phyloP scores from a whole-genome alignment of 2,329 filamentous ascomycete species.

The Nakataea oryzae region DNA sequence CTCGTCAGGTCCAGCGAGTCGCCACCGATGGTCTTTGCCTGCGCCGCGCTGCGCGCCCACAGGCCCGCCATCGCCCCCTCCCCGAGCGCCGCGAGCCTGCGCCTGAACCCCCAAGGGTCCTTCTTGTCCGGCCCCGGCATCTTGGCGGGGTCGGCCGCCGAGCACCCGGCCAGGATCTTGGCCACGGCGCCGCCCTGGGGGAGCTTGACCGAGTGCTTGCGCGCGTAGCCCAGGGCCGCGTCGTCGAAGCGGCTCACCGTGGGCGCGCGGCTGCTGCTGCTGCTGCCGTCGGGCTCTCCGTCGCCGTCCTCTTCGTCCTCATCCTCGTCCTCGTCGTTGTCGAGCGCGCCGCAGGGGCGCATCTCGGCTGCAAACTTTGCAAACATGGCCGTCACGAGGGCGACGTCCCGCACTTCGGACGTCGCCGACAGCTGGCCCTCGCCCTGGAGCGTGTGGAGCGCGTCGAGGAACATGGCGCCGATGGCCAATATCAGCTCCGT shows the following conservation, averaged over 20 bases:
- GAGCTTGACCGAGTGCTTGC: constrained; percentile 12
- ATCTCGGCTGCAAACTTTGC: constrained; percentile 12
- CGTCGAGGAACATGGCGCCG: constrained; percentile 25
- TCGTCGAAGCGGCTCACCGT: constrained; percentile 13
- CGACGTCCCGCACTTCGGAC: constrained; percentile 25
- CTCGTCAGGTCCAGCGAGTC: constrained; percentile 25
- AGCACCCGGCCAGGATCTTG: not conserved
- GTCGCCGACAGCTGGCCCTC: constrained; percentile 18
- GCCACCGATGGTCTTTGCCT: constrained; percentile 20
- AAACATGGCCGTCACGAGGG: constrained; percentile 25
- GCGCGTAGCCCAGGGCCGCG: constrained; percentile 22
- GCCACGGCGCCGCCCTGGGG: not conserved
- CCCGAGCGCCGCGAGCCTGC: constrained; percentile 9
- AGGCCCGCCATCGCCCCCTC: constrained; percentile 3
- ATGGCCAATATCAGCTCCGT: constrained; percentile 11
- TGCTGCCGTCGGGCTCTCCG: not conserved
- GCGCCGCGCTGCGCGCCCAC: not conserved
- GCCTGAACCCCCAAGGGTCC: constrained; percentile 17
- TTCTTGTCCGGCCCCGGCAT: constrained; percentile 14
- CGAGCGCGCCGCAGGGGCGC: constrained; percentile 10
- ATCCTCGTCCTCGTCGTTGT: constrained; percentile 5
- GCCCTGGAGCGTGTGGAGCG: constrained; percentile 24
- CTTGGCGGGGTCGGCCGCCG: not conserved
- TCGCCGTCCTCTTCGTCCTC: constrained; percentile 11
- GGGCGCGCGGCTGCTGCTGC: not conserved